Evolutionary conservation across 371 early-diverging fungal species (phyloP).

Genomic region (Mortierella sp.): DNA sequence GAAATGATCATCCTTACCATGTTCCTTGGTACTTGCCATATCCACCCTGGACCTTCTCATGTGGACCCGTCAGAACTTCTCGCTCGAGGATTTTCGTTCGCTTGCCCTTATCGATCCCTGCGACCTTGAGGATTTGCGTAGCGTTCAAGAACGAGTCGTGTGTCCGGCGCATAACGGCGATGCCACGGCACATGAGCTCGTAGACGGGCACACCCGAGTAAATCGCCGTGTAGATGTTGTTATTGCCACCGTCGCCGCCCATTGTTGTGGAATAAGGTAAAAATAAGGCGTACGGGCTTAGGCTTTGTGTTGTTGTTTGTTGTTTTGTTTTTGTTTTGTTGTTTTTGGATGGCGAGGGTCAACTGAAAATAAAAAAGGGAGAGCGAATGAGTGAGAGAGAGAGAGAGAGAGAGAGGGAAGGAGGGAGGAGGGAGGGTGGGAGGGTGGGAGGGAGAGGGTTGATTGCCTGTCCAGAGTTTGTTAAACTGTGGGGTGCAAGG

Average conservation of each 20-base stretch:
- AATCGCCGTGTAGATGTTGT: slow-evolving; percentile 73
- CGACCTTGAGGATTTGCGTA: slow-evolving; percentile 98
- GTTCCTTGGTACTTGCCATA: slow-evolving; percentile 98
- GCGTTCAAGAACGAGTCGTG: slow-evolving; percentile 94
- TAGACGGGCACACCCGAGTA: slow-evolving; percentile 91
- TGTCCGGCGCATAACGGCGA: slow-evolving; percentile 93
- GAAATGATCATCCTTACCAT: slow-evolving; percentile 65
- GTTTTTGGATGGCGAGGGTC: not conserved
- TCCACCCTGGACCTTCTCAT: slow-evolving; percentile 98
- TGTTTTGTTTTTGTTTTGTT: not conserved
- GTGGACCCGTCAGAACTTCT: slow-evolving; percentile 85
- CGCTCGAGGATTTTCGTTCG: slow-evolving; percentile 95
- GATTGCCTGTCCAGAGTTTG: not conserved
- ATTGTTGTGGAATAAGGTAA: not conserved
- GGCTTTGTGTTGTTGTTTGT: not conserved
- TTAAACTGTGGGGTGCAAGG: not conserved
- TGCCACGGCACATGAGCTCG: slow-evolving; percentile 85
- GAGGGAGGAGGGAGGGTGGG: not conserved
- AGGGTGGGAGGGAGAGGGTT: not conserved
- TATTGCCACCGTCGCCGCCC: slow-evolving; percentile 25
- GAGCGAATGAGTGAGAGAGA: not conserved
- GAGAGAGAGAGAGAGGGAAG: not conserved
- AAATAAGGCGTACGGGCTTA: not conserved
- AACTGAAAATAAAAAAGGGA: not conserved
- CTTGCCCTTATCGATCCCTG: slow-evolving; percentile 92